Conservation (phyloP, 2,329 filamentous ascomycete species). For the Aspergillus aculeatinus region DNA sequence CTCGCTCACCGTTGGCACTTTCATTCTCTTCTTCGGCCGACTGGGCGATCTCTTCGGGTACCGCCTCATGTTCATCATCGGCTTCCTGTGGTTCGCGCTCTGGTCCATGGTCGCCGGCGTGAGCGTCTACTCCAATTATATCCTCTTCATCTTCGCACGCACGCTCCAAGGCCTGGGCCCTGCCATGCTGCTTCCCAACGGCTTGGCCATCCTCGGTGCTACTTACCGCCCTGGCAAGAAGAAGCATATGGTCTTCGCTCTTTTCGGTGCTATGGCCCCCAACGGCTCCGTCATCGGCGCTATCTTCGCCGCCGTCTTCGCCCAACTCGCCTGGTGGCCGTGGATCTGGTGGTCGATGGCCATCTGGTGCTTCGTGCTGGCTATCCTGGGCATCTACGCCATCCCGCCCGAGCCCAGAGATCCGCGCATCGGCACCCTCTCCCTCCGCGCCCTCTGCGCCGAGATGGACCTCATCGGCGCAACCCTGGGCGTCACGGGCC, state of each 20-base stretch:
- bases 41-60: conserved; percentile 41
- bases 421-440: conserved; percentile 1
- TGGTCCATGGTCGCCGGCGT: conserved; percentile 40
- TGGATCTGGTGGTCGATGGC: conserved; percentile 51
- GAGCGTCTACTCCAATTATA: conserved; percentile 42
- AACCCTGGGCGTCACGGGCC: conserved; percentile 51
- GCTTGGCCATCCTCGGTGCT: conserved; percentile 60
- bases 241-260: conserved; percentile 61
- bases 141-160: conserved; percentile 53
- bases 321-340: conserved; percentile 52
- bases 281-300: conserved; percentile 45
- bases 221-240: conserved; percentile 57
- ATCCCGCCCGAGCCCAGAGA: conserved; percentile 20
- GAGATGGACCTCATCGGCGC: conserved; percentile 43
- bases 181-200: conserved; percentile 62
- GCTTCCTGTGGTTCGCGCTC: conserved; percentile 37
- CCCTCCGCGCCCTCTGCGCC: conserved; percentile 15
- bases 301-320: conserved; percentile 43
- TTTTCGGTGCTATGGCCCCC: conserved; percentile 53
- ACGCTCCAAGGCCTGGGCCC: conserved; percentile 59
- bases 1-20: conserved; percentile 46
- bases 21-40: conserved; percentile 40
- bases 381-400: conserved; percentile 38
- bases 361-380: conserved; percentile 36
- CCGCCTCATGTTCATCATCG: conserved; percentile 36